phyloP scores from a whole-genome alignment of 495 filamentous ascomycete genomes.

The Patellaria atrata region DNA sequence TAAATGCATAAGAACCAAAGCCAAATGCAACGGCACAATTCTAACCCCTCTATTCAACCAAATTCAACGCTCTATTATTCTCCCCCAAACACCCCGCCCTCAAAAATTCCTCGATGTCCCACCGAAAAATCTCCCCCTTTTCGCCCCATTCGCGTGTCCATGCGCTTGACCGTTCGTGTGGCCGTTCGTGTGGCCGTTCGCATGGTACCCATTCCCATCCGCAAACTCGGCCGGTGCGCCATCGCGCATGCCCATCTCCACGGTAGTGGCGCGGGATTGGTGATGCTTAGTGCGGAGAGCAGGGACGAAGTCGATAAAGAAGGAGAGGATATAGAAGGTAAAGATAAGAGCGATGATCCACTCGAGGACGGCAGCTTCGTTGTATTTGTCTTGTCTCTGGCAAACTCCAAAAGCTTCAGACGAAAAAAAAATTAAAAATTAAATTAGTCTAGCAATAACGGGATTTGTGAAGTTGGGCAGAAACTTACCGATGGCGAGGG shows the following conservation, averaged over 20 bases:
- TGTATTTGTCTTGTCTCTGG: slow-evolving; percentile 21
- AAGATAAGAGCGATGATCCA: slow-evolving; percentile 87
- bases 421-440: not conserved
- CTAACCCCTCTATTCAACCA: no score
- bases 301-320: slow-evolving; percentile 75
- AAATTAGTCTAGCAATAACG: not conserved
- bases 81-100: no score
- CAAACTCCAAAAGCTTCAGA: slow-evolving; percentile 31
- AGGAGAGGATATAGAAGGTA: slow-evolving; percentile 77
- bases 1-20: no score
- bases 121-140: no score
- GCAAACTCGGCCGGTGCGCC: slow-evolving; percentile 3
- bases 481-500: slow-evolving; percentile 45
- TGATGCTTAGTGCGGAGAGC: slow-evolving; percentile 50
- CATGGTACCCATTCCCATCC: slow-evolving; percentile 12
- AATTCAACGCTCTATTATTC: no score
- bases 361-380: slow-evolving; percentile 40
- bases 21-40: no score
- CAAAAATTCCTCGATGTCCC: slow-evolving; percentile 8
- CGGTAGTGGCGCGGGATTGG: slow-evolving; percentile 25
- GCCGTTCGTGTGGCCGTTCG: slow-evolving; percentile 6
- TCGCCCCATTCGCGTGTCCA: slow-evolving; percentile 9
- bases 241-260: slow-evolving; percentile 18
- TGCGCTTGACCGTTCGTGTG: slow-evolving; percentile 6
- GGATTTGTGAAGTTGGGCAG: not conserved